phyloP scores from a whole-genome alignment of 106 monocot genomes.

The Dendrobium huoshanense region DNA sequence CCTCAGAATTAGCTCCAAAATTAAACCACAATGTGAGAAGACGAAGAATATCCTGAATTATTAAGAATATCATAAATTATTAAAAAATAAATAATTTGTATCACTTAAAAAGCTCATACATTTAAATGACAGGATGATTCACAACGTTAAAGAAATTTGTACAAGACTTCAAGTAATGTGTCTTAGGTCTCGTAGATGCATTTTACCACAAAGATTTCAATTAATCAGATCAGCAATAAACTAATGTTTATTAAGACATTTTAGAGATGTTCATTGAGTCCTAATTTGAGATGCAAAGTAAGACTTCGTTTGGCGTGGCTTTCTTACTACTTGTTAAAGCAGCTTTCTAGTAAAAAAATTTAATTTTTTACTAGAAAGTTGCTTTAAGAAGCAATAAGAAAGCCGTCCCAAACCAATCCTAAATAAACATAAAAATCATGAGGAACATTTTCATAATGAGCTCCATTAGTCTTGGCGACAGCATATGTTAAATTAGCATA shows the following conservation, averaged over 20 bases:
- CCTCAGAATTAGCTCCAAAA: slow-evolving; percentile 90
- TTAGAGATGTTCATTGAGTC: not conserved
- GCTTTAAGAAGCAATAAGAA: too few relatives aligned
- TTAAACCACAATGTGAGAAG: slow-evolving; percentile 99
- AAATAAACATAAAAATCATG: not conserved
- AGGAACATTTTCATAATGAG: not conserved
- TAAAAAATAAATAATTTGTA: not conserved
- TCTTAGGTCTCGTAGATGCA: not conserved
- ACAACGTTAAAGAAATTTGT: not conserved
- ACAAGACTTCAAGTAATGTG: not conserved
- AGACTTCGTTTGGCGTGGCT: too few relatives aligned
- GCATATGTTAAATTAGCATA: not conserved
- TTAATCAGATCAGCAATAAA: not conserved
- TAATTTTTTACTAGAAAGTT: too few relatives aligned
- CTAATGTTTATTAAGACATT: not conserved
- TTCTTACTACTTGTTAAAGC: too few relatives aligned
- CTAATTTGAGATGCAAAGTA: not conserved
- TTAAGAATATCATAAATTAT: slow-evolving; percentile 43
- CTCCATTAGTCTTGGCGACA: not conserved
- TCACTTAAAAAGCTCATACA: not conserved
- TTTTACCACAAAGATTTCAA: slow-evolving; percentile 3
- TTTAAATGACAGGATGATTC: not conserved
- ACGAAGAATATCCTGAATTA: slow-evolving; percentile 86
- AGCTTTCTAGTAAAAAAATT: too few relatives aligned
- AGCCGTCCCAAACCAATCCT: too few relatives aligned